These are phyloP conservation scores for Chlamydomonas asymmetrica DNA, from an alignment of 139 green algal species.

Conservation along the genomic window DNA sequence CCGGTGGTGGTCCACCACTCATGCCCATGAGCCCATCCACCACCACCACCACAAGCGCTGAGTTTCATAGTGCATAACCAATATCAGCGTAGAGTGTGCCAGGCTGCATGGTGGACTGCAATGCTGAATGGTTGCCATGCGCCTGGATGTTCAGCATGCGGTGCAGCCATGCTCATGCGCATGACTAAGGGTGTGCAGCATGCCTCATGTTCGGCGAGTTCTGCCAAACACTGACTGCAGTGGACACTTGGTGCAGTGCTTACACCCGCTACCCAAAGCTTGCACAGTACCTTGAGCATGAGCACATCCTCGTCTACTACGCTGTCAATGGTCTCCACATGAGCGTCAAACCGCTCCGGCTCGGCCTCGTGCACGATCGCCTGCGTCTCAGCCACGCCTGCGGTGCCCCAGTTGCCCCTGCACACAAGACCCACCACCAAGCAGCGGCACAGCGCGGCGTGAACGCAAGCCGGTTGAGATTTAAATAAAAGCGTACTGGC, in stretches of 20 bases:
- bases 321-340: conserved; percentile 11
- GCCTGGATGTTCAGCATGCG: not conserved
- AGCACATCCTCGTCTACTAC: conserved; percentile 28
- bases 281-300: conserved; percentile 32
- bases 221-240: too few species aligned
- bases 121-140: not conserved
- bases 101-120: not conserved
- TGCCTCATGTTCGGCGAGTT: too few species aligned
- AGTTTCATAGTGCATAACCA: not conserved
- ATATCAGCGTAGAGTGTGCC: too few species aligned
- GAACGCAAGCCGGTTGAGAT: not conserved
- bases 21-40: not conserved
- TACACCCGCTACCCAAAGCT: too few species aligned
- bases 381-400: not conserved
- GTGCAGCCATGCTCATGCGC: too few species aligned
- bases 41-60: conserved; percentile 4
- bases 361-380: not conserved
- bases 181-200: too few species aligned
- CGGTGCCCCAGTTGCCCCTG: not conserved
- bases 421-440: not conserved
- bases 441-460: not conserved
- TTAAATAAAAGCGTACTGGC: not conserved
- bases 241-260: too few species aligned
- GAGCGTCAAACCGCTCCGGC: not conserved
- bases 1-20: not conserved